These are phyloP conservation scores for Fusarium temperatum DNA, from an alignment of 2,329 filamentous ascomycete genomes.

Conservation along the genomic window DNA sequence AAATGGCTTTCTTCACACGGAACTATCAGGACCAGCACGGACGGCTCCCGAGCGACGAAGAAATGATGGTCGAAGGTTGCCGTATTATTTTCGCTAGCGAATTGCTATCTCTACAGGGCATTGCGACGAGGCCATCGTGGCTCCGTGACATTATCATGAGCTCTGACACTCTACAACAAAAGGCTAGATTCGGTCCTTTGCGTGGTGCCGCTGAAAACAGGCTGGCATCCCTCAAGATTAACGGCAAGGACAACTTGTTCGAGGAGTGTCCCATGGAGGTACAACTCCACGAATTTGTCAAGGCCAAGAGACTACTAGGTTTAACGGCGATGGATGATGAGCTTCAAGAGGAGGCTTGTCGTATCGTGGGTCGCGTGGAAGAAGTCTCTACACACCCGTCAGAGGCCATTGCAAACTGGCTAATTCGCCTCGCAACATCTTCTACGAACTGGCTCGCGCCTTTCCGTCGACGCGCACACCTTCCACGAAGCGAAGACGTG, in stretches of 20 bases:
- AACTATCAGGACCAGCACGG: conserved; percentile 55
- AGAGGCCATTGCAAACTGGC: conserved; percentile 63
- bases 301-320: conserved; percentile 61
- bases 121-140: conserved; percentile 58
- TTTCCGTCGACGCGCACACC: conserved; percentile 65
- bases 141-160: conserved; percentile 67
- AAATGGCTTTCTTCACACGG: conserved; percentile 62
- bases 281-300: conserved; percentile 64
- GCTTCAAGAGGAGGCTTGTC: conserved; percentile 67
- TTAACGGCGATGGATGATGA: conserved; percentile 68
- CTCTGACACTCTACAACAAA: conserved; percentile 52
- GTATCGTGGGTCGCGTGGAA: conserved; percentile 66
- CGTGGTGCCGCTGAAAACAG: conserved; percentile 57
- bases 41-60: conserved; percentile 57
- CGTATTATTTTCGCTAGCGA: conserved; percentile 66
- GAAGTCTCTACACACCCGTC: conserved; percentile 59
- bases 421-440: conserved; percentile 60
- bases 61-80: conserved; percentile 67
- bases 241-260: conserved; percentile 66
- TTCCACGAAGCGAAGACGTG: conserved; percentile 67
- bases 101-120: conserved; percentile 52
- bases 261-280: conserved; percentile 64
- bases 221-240: conserved; percentile 61
- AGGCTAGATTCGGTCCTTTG: conserved; percentile 60
- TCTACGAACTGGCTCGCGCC: conserved; percentile 64